Base-by-base conservation (phyloP, 306 rosid genomes). In the Acmispon strigosus region DNA sequence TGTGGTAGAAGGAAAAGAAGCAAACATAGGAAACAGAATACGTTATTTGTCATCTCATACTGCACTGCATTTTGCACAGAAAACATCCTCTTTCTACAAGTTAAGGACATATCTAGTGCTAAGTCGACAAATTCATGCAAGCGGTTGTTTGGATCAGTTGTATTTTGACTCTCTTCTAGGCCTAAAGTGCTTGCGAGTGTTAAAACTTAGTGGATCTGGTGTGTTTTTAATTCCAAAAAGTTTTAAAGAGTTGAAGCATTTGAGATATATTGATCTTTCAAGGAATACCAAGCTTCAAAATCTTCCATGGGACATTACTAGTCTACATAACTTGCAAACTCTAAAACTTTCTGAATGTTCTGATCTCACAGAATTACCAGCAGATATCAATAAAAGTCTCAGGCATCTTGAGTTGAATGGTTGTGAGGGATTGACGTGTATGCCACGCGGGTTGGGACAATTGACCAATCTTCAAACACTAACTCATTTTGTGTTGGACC, bases 241-340 rank as follows among this genome's bases (percentile, higher is more conserved):
- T 22, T 18, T 72, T 17, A 6, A 19, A 53, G 48, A 56, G 55
- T 47, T 77, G 51, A 73, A 68, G 54, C 80, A 73, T 54, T 29
- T 82, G 32, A 77, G 82, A 73, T 81, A 81, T 27, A 15, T 76
- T 13, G 76, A 81, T 71, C 52, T 81, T 16, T 66, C 78, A 49
- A 0, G 0, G 8, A 72, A 65, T 37, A 1, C 0, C 4, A 6
- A 0, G 12, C 50, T 71, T 17, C 0, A 11, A 32, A 54, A 8
- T 34, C 81, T 81, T 24, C 78, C 85, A 14, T 10, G 18, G 0
- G 59, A 29, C 0, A 56, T 76, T 49, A 14, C 51, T 32, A 32
- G 16, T n/a, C 50, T 77, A 11, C 55, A 18, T 3, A 69, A 77
- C 52, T 58, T 73, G 55, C 83, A 77, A 37, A 73, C 74, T 1